These are phyloP conservation scores for Candida verbasci DNA, from an alignment of 805 yeast genomes.

Conservation along the genomic window DNA sequence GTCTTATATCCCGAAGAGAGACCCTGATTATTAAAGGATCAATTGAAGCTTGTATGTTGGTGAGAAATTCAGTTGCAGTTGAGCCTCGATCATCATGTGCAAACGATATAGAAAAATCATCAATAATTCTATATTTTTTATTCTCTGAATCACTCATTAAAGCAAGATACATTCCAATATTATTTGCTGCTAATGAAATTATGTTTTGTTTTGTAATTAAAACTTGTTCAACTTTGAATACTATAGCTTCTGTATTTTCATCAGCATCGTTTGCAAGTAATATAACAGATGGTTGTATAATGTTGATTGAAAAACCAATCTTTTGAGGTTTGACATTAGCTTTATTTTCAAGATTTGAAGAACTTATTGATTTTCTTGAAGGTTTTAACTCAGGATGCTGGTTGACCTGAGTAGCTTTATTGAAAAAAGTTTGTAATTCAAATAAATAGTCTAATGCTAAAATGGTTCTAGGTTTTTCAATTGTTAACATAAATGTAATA, in stretches of 20 bases:
- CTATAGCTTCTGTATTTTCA: slow-evolving; percentile 76
- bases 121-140: slow-evolving; percentile 67
- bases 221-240: slow-evolving; percentile 80
- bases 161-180: slow-evolving; percentile 82
- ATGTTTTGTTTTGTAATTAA: slow-evolving; percentile 65
- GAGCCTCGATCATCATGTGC: slow-evolving; percentile 71
- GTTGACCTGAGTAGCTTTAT: slow-evolving; percentile 39
- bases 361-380: slow-evolving; percentile 1
- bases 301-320: slow-evolving; percentile 57
- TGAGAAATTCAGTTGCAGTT: slow-evolving; percentile 50
- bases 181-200: slow-evolving; percentile 62
- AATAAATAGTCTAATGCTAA: slow-evolving; percentile 83
- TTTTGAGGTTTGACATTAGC: slow-evolving; percentile 10
- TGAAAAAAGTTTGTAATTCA: slow-evolving; percentile 65
- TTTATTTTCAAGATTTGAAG: background rate
- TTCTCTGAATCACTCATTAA: slow-evolving; percentile 66
- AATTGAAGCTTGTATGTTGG: slow-evolving; percentile 63
- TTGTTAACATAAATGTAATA: slow-evolving; percentile 50
- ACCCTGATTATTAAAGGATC: slow-evolving; percentile 80
- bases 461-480: slow-evolving; percentile 77
- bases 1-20: slow-evolving; percentile 78
- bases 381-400: slow-evolving; percentile 4
- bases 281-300: slow-evolving; percentile 73
- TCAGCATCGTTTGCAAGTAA: slow-evolving; percentile 75
- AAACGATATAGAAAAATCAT: slow-evolving; percentile 80